Evolutionary conservation across 2,329 filamentous ascomycete genomes (phyloP), one percentile per base, ranked within the genome.

Genomic region (Tetracladium maxilliforme): DNA sequence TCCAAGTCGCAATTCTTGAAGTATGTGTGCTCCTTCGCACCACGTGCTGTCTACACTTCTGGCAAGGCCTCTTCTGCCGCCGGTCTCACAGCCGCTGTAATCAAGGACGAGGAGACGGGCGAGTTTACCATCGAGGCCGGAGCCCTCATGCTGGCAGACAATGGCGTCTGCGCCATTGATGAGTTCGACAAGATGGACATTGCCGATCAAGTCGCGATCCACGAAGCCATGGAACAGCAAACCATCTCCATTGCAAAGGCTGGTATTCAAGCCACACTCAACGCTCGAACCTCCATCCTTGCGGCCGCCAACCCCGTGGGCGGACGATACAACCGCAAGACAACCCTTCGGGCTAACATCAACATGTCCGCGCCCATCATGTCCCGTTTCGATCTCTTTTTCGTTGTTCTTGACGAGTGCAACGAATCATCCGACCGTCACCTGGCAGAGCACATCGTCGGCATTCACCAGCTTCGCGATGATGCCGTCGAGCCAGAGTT

Each of bases 101-200:
- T 95, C 33, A 98, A 95, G 49, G 90, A 98, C 43, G 86, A 95
- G 45, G 90, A 98, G 54, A 98, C 90, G 12, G 90, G 90, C 36
- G 90, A 98, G 46, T 94, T 94, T 48, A 98, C 90, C 10, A 98
- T 98, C 39, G 90, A 98, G 56, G 90, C 90, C 6, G 90, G 90
- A 56, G 90, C 90, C 9, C 70, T 98, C 30, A 95, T 98, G 90
- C 61, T 98, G 32, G 90, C 90, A 13, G 77, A 95, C 43, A 94
- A 93, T 38, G 90, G 90, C 27, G 92, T 95, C 41, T 98, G 90
- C 51, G 86, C 84, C 31, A 98, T 98, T 47, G 90, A 98, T 46
- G 90, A 98, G 48, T 98, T 98, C 41, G 90, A 98, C 69, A 98
- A 98, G 60, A 98, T 98, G 90, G 90, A 98, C 43, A 80, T 98